Base-by-base conservation (phyloP, 1,139 yeast genomes). In the Geotrichum australiense region DNA sequence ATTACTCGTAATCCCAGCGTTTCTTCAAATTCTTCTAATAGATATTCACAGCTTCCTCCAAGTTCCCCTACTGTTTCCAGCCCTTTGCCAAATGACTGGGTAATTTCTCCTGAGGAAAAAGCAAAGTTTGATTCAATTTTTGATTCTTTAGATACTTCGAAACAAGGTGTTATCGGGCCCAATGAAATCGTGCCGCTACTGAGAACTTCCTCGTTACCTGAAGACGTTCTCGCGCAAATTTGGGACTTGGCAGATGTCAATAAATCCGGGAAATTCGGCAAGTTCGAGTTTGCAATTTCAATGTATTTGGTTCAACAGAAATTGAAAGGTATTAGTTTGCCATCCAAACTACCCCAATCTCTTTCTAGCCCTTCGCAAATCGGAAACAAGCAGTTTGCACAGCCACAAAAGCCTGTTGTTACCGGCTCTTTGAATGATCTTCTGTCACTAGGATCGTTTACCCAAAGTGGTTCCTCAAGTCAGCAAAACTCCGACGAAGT, bases 211-310 rank as follows among this genome's bases (percentile, higher is more conserved):
- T 83, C 84, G 50, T 73, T 91, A 47, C 72, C 80, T 35, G 96
- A 89, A 56, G 93, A 85, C 45, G 80, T 78, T 27, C 71, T 91
- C 52, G 98, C 98, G 1, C 69, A 77, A 23, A 78, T 91, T 35
- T 91, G 98, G 99, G 97, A 91, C 61, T 70, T 91, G 55, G 78
- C 97, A 4, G 97, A 91, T 61, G 73, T 86, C 47, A 83, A 85
- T 53, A 86, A 86, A 61, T 76, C 87, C 34, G 97, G 96, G 22
- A 73, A 74, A 39, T 85, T 91, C 56, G 73, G 85, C 33, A 79
- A 74, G 56, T 68, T 75, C 49, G 98, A 91, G 60, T 91, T 91
- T 62, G 78, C 94, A 2, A 82, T 91, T 57, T 97, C 97, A 11
- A 81, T 91, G 81, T 89, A 80, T 59, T 73, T 91, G 54, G 93